Base-by-base conservation (phyloP, 768 basidiomycete genomes). In the Lentinula sp. region DNA sequence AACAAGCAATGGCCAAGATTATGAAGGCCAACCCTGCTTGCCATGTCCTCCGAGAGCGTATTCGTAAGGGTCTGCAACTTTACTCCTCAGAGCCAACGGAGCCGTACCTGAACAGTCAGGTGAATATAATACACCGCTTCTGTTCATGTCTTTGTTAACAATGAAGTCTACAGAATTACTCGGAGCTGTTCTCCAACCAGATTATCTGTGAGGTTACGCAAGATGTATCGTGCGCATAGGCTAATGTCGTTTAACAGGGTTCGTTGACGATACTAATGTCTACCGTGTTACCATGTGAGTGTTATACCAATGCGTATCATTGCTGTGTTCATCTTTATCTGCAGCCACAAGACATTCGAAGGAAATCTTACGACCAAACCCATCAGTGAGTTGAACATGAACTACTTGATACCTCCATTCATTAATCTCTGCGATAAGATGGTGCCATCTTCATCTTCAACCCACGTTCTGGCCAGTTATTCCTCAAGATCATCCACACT, bases 31-130 rank as follows among this genome's bases (percentile, higher is more conserved):
- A 99, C 69, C 97, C 97, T 28, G 97, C 97, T 13, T 88, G 90
- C 58, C 97, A 98, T 71, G 97, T 99, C 45, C 79, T 99, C 60
- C 91, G 97, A 59, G 97, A 99, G 77, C 97, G 97, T 76, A 98
- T 99, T 68, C 86, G 97, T 67, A 99, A 99, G 76, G 96, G 95
- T 73, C 83, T 99, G 20, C 97, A 98, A 72, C 79, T 99, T 18
- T 99, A 99, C 75, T 98, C 96, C 9, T 98, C 97, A 32, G 97
- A 99, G 73, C 96, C 97, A 7, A 99, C 97, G 23, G 97, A 99
- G 72, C 97, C 97, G 53, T 98, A 99, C 76, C 80, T 99, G 67
- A 98, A 97, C 81, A 98, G 95, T 68, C 95, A 96, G 79, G 83
- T 81, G 61, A 51, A 56, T 46, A 32, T 35, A 45, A 43, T 8